phyloP scores from a whole-genome alignment of 2,329 filamentous ascomycete genomes.

The Paecilomyces dactylethromorphus region DNA sequence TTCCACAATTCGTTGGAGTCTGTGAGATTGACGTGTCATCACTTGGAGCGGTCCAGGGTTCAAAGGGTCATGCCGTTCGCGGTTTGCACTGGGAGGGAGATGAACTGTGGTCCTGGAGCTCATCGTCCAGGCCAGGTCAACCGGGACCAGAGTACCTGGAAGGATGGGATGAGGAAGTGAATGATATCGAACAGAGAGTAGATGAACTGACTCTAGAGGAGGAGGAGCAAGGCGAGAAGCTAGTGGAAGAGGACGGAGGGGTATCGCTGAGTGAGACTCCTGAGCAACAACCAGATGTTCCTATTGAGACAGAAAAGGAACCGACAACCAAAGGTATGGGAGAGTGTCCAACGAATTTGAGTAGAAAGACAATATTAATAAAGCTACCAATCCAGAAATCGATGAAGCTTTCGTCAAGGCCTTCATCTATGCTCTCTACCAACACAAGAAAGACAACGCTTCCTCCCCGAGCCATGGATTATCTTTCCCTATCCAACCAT shows the following conservation, averaged over 20 bases:
- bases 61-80: constrained; percentile 58
- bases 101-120: constrained; percentile 61
- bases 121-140: constrained; percentile 46
- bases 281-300: constrained; percentile 9
- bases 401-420: constrained; percentile 60
- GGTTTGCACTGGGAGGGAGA: constrained; percentile 63
- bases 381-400: constrained; percentile 47
- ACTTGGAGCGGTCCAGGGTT: constrained; percentile 50
- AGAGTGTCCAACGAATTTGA: neutral
- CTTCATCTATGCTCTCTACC: constrained; percentile 56
- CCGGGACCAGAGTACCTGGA: constrained; percentile 48
- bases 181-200: constrained; percentile 23
- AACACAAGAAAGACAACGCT: constrained; percentile 52
- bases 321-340: constrained; percentile 51
- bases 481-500: constrained; percentile 57
- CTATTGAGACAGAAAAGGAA: constrained; percentile 40
- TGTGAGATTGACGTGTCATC: constrained; percentile 57
- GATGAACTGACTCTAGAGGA: constrained; percentile 36
- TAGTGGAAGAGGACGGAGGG: constrained; percentile 39
- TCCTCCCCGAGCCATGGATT: constrained; percentile 48
- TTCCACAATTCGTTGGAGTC: constrained; percentile 58
- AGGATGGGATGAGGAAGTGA: constrained; percentile 41
- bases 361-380: constrained; percentile 7
- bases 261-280: constrained; percentile 29
- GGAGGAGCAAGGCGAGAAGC: constrained; percentile 37